A percentile compares a stretch with the other conserved stretches of the same genome.
Conservation (phyloP, 805 yeast genomes). For the Saccharomyces jurei region DNA sequence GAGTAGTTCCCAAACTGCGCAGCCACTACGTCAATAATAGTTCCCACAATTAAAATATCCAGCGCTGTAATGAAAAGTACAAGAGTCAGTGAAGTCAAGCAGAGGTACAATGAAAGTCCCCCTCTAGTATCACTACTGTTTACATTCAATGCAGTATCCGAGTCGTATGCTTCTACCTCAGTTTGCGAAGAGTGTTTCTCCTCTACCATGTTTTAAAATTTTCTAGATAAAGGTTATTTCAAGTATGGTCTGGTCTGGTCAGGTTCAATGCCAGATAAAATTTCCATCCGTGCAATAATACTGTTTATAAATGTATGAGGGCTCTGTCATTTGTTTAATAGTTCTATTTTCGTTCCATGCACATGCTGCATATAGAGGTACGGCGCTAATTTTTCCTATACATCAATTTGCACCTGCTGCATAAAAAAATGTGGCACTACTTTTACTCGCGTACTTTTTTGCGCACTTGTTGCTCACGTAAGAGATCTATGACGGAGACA, state of each 20-base stretch:
- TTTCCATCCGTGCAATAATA: too few relatives aligned
- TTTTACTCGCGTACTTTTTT: neutral
- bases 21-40: conserved; percentile 44
- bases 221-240: neutral
- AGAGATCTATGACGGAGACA: conserved; percentile 32
- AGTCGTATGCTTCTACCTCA: neutral
- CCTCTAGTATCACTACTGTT: neutral
- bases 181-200: neutral
- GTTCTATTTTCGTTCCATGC: neutral
- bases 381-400: neutral
- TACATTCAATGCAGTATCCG: neutral
- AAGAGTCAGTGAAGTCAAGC: conserved; percentile 11
- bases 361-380: neutral
- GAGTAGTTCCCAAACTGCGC: conserved; percentile 41
- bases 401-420: neutral
- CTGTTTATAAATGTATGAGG: too few relatives aligned
- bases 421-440: neutral
- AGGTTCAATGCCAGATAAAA: neutral
- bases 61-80: conserved; percentile 36
- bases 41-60: conserved; percentile 52
- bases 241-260: neutral
- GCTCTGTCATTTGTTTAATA: too few relatives aligned
- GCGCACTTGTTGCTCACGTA: neutral
- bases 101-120: neutral
- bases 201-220: neutral